A percentile compares a stretch with the other conserved stretches of the same genome.
Evolutionary conservation across 2,329 filamentous ascomycete genomes (phyloP).

Genomic region (Claviceps monticola): DNA sequence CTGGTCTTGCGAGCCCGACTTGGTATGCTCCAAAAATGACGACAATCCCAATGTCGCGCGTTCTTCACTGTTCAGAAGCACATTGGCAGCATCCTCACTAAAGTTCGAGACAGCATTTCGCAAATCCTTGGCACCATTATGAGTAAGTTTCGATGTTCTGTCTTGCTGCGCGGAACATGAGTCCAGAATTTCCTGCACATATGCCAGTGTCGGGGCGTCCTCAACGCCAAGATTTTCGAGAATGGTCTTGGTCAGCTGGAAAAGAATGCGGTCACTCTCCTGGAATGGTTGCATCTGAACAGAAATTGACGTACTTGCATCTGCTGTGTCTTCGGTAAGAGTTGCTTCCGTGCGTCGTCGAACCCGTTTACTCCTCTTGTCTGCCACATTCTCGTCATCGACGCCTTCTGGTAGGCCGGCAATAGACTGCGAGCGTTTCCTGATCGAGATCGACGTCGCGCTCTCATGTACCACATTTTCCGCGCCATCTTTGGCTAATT

Average conservation of each 20-base stretch:
- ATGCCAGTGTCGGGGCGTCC: constrained; percentile 30
- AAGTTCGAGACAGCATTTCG: constrained; percentile 34
- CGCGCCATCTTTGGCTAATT: constrained; percentile 13
- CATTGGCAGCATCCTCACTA: constrained; percentile 37
- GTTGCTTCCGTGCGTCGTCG: constrained; percentile 38
- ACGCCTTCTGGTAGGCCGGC: constrained; percentile 42
- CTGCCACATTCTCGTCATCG: constrained; percentile 43
- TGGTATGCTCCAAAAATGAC: constrained; percentile 51
- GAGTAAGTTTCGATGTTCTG: constrained; percentile 33
- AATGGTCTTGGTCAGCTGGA: constrained; percentile 40
- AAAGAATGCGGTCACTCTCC: constrained; percentile 41
- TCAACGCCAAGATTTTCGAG: constrained; percentile 41
- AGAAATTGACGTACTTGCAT: constrained; percentile 37
- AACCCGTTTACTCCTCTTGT: constrained; percentile 52
- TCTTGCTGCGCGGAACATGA: constrained; percentile 38
- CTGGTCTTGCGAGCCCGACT: constrained; percentile 37
- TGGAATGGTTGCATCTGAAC: constrained; percentile 43
- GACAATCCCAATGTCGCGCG: constrained; percentile 38
- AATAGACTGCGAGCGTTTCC: constrained; percentile 49
- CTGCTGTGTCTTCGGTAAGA: constrained; percentile 36
- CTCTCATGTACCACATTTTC: constrained; percentile 20
- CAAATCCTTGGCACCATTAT: constrained; percentile 34
- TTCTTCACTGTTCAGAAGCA: constrained; percentile 40
- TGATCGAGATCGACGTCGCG: constrained; percentile 28
- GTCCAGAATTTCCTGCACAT: constrained; percentile 36